Base-by-base conservation (phyloP, 2,329 filamentous ascomycete species). In the Penicillium sp. region DNA sequence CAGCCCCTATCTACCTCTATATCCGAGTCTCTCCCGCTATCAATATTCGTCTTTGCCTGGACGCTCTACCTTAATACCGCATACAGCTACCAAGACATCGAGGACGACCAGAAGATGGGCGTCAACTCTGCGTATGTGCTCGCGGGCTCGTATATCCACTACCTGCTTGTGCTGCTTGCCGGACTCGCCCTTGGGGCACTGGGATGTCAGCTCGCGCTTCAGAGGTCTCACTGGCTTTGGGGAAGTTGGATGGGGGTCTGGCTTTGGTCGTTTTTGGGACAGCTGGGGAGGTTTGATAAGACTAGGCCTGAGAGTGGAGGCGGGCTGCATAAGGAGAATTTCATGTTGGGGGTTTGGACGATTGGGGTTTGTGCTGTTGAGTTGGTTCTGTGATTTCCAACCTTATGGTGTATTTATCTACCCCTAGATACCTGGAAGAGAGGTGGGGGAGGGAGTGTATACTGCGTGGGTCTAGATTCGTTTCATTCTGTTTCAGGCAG, bases 1-100 rank as follows among this genome's bases (percentile, higher is more conserved):
- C 46, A 57, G 6, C 30, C 55, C 3, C 46, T 48, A 17, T 29
- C 58, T 8, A 1, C 31, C 19, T 48, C 45, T 15, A n/a, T 58
- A 15, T 3, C 47, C 26, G 38, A 56, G 15, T 49, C 41, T 13
- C 9, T 56, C 1, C 49, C 62, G 5, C 45, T 64, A 15, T 21
- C 15, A 13, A 29, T 61, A 15, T 47, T 35, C 13, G 56, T 62
- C 19, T 62, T 64, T 45, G 8, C 41, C 38, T 64, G 62, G 62
- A 52, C 47, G 2, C 38, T 65, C 15, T 65, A 63, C 48, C 53
- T 62, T 26, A 65, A 65, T 44, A 65, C 63, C 11, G 63, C 63
- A 41, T 65, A 65, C 53, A 65, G 63, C 48, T 63, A 65, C 44
- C 63, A 65, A 41, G 63, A 65, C 31, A 38, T 60, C 26, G 52